Percentiles rank a stretch among this genome's conserved stretches.
Conservation (phyloP, 2,329 filamentous ascomycete genomes). For the Chaetothyriales sp. region DNA sequence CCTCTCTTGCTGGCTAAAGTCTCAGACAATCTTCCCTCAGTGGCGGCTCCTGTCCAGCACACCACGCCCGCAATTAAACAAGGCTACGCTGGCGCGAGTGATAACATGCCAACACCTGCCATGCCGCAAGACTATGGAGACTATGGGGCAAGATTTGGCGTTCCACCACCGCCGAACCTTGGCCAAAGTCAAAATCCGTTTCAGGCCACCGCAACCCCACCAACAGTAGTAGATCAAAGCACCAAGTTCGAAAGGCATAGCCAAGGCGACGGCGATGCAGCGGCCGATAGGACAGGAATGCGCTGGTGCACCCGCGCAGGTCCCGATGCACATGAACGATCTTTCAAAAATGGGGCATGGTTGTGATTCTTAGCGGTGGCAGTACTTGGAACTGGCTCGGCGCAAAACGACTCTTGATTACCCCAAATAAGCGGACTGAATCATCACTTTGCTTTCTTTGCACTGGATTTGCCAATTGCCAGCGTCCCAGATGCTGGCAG, state of each 20-base stretch:
- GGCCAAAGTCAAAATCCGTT: no score
- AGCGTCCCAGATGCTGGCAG: neutral
- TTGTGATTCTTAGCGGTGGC: neutral
- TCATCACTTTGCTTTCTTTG: neutral
- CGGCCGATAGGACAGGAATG: no score
- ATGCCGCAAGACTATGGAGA: neutral
- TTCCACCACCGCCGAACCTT: neutral
- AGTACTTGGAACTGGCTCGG: neutral
- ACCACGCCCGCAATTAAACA: constrained; percentile 7
- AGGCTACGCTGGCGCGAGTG: constrained; percentile 13
- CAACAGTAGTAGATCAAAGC: neutral
- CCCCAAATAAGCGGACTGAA: neutral
- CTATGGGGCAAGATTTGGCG: neutral
- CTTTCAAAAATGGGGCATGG: neutral
- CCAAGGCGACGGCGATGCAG: no score
- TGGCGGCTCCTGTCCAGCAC: neutral
- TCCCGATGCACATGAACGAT: no score
- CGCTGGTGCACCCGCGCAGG: neutral
- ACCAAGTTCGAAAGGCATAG: neutral
- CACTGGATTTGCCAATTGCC: neutral
- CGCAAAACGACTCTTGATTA: neutral
- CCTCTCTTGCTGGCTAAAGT: constrained; percentile 66
- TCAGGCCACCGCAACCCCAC: no score
- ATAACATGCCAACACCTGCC: constrained; percentile 10
- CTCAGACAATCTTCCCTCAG: constrained; percentile 50